Conservation (phyloP, 805 yeast genomes). For the Saccharomyces eubayanus region DNA sequence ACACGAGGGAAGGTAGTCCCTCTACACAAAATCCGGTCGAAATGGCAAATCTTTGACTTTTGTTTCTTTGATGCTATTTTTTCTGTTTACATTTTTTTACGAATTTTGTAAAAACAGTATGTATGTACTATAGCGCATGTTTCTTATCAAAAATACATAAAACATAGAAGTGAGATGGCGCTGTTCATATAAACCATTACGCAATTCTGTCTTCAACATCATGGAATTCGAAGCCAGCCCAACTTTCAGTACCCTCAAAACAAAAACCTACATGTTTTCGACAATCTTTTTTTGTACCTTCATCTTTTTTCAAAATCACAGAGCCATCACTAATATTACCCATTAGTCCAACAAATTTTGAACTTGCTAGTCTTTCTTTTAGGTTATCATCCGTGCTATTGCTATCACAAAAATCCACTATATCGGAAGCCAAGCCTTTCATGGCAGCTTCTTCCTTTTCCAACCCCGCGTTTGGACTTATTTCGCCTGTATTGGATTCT, state of each 20-base stretch:
- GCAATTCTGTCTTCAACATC: not conserved
- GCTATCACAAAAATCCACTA: constrained; percentile 2
- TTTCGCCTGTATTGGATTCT: not conserved
- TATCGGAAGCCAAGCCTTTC: constrained; percentile 3
- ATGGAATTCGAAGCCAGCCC: not conserved
- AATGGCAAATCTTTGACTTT: constrained; percentile 5
- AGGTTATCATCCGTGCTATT: not conserved
- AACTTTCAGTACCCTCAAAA: not conserved
- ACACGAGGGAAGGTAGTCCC: not conserved
- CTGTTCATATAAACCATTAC: no score
- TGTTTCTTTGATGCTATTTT: not conserved
- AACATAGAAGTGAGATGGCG: not conserved
- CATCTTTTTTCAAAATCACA: constrained; percentile 14
- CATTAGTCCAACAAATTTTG: constrained; percentile 25
- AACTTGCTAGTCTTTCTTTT: constrained; percentile 11
- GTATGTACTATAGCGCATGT: not conserved
- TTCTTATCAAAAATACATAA: not conserved
- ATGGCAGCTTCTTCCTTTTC: constrained; percentile 1
- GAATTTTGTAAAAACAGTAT: not conserved
- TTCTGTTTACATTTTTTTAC: not conserved
- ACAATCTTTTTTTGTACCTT: not conserved
- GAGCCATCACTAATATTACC: constrained; percentile 20
- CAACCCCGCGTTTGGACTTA: not conserved
- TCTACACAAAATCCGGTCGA: constrained; percentile 3
- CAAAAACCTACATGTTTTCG: not conserved